These are phyloP conservation scores for Primulina tabacum DNA, from an alignment of 257 asterid species.

Conservation along the genomic window DNA sequence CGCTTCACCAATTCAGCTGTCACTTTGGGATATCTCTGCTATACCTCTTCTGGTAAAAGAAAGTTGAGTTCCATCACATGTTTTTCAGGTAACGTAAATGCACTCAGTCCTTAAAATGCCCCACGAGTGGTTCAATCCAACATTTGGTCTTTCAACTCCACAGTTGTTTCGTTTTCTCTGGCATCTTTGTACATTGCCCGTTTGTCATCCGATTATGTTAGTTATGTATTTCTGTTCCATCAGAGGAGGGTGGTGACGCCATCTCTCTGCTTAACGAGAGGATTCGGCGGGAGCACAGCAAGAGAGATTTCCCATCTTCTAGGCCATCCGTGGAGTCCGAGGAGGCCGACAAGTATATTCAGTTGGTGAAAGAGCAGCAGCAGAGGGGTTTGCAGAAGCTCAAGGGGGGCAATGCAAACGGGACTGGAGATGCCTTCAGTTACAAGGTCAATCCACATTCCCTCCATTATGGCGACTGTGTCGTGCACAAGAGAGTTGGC, in stretches of 20 bases:
- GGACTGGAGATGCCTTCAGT: conserved; percentile 34
- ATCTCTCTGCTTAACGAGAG: conserved; percentile 64
- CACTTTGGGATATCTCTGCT: neutral
- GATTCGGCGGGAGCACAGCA: conserved; percentile 70
- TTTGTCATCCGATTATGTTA: neutral
- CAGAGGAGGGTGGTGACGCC: conserved; percentile 46
- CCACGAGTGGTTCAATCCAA: neutral
- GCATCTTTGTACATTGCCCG: neutral
- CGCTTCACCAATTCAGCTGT: neutral
- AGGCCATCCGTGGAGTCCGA: conserved; percentile 57
- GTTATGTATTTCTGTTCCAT: conserved; percentile 19
- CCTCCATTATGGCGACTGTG: conserved; percentile 78
- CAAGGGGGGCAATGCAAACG: conserved; percentile 44
- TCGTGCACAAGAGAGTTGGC: conserved; percentile 91
- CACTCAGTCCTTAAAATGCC: neutral
- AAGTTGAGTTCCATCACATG: neutral
- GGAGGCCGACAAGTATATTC: conserved; percentile 88
- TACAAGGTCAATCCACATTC: conserved; percentile 87
- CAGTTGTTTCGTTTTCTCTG: too few relatives aligned
- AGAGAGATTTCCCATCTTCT: conserved; percentile 51
- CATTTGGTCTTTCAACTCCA: neutral
- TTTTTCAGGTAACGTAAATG: neutral
- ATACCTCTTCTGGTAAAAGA: neutral
- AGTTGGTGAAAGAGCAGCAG: conserved; percentile 82
- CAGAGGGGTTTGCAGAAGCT: conserved; percentile 89